phyloP scores from a whole-genome alignment of 345 rosid genomes.

The Gossypium anomalum region DNA sequence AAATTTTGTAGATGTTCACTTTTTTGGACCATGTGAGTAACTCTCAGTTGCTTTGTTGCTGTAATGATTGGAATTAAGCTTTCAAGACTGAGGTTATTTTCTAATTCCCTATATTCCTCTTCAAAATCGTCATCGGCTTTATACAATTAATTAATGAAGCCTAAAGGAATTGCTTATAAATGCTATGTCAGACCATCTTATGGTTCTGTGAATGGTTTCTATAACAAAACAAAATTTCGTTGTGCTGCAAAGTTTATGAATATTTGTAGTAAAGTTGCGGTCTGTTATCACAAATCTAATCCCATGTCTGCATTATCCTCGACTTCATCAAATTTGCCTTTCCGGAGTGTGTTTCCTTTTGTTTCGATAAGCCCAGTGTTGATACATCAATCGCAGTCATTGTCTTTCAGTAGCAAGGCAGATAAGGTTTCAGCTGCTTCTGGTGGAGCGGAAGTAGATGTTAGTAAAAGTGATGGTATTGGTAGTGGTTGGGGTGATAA shows the following conservation, averaged over 20 bases:
- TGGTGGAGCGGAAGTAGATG: constrained; percentile 31
- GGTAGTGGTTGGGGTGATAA: constrained; percentile 54
- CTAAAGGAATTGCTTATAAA: constrained; percentile 17
- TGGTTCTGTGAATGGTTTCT: constrained; percentile 13
- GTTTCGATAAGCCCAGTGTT: constrained; percentile 27
- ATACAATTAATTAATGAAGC: constrained; percentile 13
- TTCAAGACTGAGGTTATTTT: constrained; percentile 32
- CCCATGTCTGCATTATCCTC: constrained; percentile 17
- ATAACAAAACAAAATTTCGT: constrained; percentile 8
- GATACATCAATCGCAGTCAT: constrained; percentile 27
- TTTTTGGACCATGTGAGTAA: not conserved
- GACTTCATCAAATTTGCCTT: constrained; percentile 11
- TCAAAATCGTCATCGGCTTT: constrained; percentile 5
- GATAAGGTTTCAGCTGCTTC: constrained; percentile 36
- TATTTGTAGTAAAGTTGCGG: not conserved
- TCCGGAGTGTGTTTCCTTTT: constrained; percentile 24
- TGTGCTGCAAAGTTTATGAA: constrained; percentile 18
- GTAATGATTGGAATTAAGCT: constrained; percentile 42
- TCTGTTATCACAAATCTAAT: constrained; percentile 14
- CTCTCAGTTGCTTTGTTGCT: not conserved
- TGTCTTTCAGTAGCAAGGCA: constrained; percentile 45
- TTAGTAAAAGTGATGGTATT: constrained; percentile 24
- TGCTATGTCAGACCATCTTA: constrained; percentile 18
- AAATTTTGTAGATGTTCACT: constrained; percentile 3
- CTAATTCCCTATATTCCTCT: constrained; percentile 5